phyloP scores from a whole-genome alignment of 345 rosid genomes.

The Bretschneidera sinensis region DNA sequence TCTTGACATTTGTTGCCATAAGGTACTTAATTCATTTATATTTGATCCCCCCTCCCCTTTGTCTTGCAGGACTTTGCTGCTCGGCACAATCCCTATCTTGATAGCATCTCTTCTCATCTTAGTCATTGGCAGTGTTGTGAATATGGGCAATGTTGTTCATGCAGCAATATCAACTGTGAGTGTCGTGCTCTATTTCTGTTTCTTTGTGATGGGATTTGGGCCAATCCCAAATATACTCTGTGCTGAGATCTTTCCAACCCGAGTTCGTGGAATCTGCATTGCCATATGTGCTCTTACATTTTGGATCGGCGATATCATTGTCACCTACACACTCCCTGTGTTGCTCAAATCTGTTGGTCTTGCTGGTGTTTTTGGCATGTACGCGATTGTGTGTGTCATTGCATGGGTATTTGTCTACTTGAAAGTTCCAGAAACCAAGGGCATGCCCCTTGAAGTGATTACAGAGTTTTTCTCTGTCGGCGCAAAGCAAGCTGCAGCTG shows the following conservation, averaged over 20 bases:
- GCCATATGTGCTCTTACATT: conserved; percentile 85
- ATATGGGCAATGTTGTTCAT: conserved; percentile 45
- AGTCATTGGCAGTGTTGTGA: conserved; percentile 50
- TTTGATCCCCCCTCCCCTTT: neutral
- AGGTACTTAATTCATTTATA: neutral
- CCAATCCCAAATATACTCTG: conserved; percentile 94
- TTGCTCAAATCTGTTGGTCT: conserved; percentile 76
- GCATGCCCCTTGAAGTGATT: conserved; percentile 98
- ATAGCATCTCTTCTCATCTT: conserved; percentile 53
- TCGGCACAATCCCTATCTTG: conserved; percentile 69
- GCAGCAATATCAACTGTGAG: conserved; percentile 70
- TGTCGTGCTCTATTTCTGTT: conserved; percentile 73
- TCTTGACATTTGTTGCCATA: neutral
- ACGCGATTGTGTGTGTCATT: conserved; percentile 61
- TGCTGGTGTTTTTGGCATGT: conserved; percentile 80
- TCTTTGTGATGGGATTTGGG: conserved; percentile 97
- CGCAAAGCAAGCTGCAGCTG: conserved; percentile 60
- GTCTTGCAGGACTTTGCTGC: conserved; percentile 81
- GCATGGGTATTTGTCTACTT: conserved; percentile 68
- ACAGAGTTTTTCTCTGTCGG: conserved; percentile 86
- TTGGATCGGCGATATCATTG: conserved; percentile 77
- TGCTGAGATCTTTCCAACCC: conserved; percentile 91
- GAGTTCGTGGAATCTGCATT: conserved; percentile 86
- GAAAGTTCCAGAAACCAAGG: conserved; percentile 92
- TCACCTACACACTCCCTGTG: conserved; percentile 78